Base-by-base conservation (phyloP, 768 basidiomycete species). In the Calvatia gigantea region DNA sequence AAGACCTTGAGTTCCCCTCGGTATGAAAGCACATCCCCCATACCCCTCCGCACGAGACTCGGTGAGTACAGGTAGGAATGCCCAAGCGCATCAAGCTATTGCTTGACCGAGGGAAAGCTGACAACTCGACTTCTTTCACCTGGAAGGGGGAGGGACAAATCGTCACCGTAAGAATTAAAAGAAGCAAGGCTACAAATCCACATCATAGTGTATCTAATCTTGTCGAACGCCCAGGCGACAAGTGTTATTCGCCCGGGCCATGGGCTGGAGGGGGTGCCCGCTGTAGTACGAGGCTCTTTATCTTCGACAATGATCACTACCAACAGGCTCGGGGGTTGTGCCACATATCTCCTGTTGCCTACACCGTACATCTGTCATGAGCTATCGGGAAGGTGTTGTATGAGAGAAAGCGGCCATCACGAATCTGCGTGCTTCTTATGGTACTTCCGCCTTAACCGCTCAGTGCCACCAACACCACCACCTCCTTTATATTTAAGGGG, bases 381-480 rank as follows among this genome's bases (percentile, higher is more conserved):
- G 38, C 37, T 25, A 45, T 11, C 15, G 32, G 35, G 43, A 44
- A 25, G 27, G 23, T 45, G 42, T 35, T 38, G 38, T 28, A 35
- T 15, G 8, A 44, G 28, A n/a, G n/a, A 25, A 29, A 45, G 15
- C 42, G 52, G 52, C 43, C 23, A 54, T 54, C 33, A 54, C 52
- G 29, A 37, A 17, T 15, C 19, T 45, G 21, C 32, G 19, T 27
- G 32, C 14, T 12, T 35, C 38, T 45, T 54, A 45, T 54, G 52
- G 31, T 43, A 54, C 37, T 44, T 54, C 43, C 52, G 43, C 42
- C 9, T 14, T 27, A 21, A 19, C 52, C 17, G 23, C 28, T 29
- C 25, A 17, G 8, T 41, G 51, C 51, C 0, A 32, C 27, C 21
- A 17, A 25, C 31, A 42, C 38, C 32, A 35, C 35, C 46, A 28